A percentile compares a stretch with the other conserved stretches of the same genome.
Conservation (phyloP, 164 flowering plant species). For the Sextonia rubra region DNA sequence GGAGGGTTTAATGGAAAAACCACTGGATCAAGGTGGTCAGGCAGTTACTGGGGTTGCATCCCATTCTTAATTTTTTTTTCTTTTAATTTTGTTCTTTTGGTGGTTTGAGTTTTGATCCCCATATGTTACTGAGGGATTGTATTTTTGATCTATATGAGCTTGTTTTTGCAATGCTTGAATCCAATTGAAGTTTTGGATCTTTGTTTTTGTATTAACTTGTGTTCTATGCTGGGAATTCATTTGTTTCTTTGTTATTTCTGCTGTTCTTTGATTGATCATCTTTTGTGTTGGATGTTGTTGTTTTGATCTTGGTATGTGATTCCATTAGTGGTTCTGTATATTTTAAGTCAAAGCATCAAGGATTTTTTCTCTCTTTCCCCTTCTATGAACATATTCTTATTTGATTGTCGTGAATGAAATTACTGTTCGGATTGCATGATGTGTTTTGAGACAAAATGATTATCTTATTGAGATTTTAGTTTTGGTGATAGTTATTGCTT, state of each 20-base stretch:
- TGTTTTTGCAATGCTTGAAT: neutral
- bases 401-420: neutral
- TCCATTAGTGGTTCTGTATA: neutral
- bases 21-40: neutral
- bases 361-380: neutral
- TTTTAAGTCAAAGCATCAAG: no score
- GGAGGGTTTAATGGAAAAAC: neutral
- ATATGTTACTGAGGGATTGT: neutral
- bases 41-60: neutral
- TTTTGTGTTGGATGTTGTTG: neutral
- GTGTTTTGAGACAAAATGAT: neutral
- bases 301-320: neutral
- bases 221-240: neutral
- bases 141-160: constrained; percentile 1
- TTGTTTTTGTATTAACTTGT: neutral
- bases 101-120: neutral
- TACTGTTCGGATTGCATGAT: neutral
- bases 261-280: neutral
- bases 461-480: neutral
- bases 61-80: neutral
- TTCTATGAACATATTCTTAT: neutral
- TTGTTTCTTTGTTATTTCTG: neutral
- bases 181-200: neutral
- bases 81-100: neutral
- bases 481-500: no score